Base-by-base conservation (phyloP, 1,284 basidiomycete species). In the Leccinum griseonigrum region DNA sequence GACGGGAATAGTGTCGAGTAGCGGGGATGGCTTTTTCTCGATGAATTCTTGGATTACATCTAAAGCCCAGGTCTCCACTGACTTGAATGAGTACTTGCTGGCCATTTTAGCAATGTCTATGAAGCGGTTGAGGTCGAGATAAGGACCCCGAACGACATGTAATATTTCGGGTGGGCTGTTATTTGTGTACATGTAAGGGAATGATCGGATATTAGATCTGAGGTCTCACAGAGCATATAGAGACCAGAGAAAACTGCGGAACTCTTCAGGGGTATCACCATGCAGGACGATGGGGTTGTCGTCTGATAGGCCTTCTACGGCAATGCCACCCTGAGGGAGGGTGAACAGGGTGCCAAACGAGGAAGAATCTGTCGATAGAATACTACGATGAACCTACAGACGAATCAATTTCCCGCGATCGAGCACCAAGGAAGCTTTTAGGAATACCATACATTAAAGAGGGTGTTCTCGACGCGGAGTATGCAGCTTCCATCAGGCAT, bases 81-180 rank as follows among this genome's bases (percentile, higher is more conserved):
- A 81, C 70, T 84, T 87, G 81, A 90, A 88, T 38, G 83, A 80
- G 67, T 89, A 89, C 73, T 90, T 89, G 75, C 83, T 84, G 29
- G 85, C 78, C 9, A 88, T 76, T 16, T 79, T 79, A 5, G 85
- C 84, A 61, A 90, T 83, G 67, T 86, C 82, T 64, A 87, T 83
- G 26, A 90, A 79, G 28, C 79, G 79, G 43, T 75, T 73, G 9
- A 89, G 77, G 61, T 86, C 78, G n/a, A 81, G 75, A 43, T 73
- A 72, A 34, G 78, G 73, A 14, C 80, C 78, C 29, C 79, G 80
- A 16, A 83, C 74, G 46, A 75, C 66, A 16, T 56, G 54, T 60
- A 74, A 75, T 18, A 88, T 74, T 63, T 89, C 86, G 18, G 80
- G 81, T 3, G 88, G 88, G 64, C 87, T 88, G 57, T 46, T 54